Base-by-base conservation (phyloP, 805 yeast species). In the Saccharomycopsis schoenii region DNA sequence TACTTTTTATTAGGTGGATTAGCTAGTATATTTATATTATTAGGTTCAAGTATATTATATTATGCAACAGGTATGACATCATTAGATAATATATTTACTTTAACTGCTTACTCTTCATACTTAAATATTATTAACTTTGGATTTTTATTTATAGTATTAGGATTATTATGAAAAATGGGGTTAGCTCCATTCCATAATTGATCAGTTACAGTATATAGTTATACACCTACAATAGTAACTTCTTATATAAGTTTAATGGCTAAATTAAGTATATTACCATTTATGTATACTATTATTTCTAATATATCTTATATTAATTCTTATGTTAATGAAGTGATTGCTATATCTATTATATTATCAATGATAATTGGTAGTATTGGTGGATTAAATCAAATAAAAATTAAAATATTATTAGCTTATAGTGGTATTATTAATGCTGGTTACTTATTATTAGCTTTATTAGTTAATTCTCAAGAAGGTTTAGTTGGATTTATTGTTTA, bases 131-230 rank as follows among this genome's bases (percentile, higher is more conserved):
- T 60, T 34, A 19, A 51, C 29, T 60, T 60, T 57, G 63, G 63
- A 50, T 60, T 42, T 21, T 52, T 63, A 61, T 59, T 60, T 55
- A 61, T 64, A 19, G 36, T 62, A 50, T 43, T 65, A 60, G 67
- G 66, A 47, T 63, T 65, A 59, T 40, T 63, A 47, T 61, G 64
- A 43, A 65, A 65, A 61, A 60, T 63, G 59, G 67, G 67, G 17
- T 51, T 63, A 60, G 66, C 66, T 52, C 67, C 67, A 25, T 61
- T 61, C 29, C 65, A 64, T 64, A 62, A 59, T 58, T 64, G 65
- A 59, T 57, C 62, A 25, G 62, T 65, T 10, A 56, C 60, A 24
- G 63, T 65, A 41, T 65, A 65, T 64, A 60, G 47, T 61, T 43
- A 64, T 60, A 60, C 61, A 19, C 66, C 66, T 57, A 65, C 66